phyloP scores from a whole-genome alignment of 345 rosid genomes.

The Pistacia integerrima region DNA sequence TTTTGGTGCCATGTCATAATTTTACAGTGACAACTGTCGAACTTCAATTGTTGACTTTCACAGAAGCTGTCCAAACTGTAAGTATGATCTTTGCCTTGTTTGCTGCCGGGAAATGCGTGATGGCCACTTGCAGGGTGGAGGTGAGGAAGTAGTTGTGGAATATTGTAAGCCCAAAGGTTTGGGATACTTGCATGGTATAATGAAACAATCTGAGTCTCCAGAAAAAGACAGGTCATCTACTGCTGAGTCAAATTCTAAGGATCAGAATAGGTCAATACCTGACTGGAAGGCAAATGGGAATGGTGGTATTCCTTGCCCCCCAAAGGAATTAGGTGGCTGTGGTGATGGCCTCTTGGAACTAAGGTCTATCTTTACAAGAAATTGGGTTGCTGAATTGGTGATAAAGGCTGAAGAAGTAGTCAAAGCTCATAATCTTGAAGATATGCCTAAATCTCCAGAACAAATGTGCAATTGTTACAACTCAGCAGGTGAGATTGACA shows the following conservation, averaged over 20 bases:
- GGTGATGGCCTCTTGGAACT: conserved; percentile 35
- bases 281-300: conserved; percentile 46
- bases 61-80: conserved; percentile 44
- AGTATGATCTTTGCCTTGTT: conserved; percentile 43
- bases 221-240: not conserved
- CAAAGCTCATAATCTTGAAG: conserved; percentile 2
- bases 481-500: conserved; percentile 20
- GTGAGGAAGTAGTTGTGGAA: conserved; percentile 21
- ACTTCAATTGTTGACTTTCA: conserved; percentile 47
- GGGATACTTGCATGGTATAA: conserved; percentile 39
- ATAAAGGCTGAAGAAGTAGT: conserved; percentile 37
- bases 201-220: not conserved
- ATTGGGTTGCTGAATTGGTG: conserved; percentile 39
- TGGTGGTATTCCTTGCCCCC: conserved; percentile 45
- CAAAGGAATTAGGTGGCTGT: conserved; percentile 38
- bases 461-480: conserved; percentile 39
- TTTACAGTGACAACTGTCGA: conserved; percentile 44
- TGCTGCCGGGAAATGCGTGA: conserved; percentile 45
- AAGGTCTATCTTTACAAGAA: conserved; percentile 29
- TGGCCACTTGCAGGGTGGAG: conserved; percentile 35
- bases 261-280: not conserved
- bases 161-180: conserved; percentile 14
- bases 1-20: not conserved
- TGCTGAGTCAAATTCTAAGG: conserved; percentile 9
- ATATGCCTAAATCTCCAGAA: not conserved